Base-by-base conservation (phyloP, 225 moss, liverwort and hornwort species). In the Neckera pumila region DNA sequence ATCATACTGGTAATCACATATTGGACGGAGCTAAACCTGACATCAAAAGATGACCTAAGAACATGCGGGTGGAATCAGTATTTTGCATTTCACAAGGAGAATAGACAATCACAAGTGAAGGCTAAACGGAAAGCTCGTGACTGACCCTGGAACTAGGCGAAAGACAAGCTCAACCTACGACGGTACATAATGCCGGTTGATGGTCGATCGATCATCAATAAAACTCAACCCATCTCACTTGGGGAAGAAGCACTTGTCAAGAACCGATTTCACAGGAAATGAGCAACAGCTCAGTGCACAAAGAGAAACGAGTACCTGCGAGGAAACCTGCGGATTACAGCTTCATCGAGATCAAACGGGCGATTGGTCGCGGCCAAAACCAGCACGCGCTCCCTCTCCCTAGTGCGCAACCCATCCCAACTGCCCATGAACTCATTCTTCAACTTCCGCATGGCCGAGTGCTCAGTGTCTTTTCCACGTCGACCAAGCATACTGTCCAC, bases 401-500 rank as follows among this genome's bases (percentile, higher is more conserved):
- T 84, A 5, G 96, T 98, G 47, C 98, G 95, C 85, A 98, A 90
- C 30, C 98, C 98, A 91, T 98, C 98, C 98, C 98, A 98, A 92
- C 98, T 98, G 72, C 92, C 98, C 98, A 98, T 98, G 73, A 98
- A 98, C 92, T 98, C 98, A 31, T 96, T 98, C 84, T 98, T 98
- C 79, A 98, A 91, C 90, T 98, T 98, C 6, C 96, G 96, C 98
- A 98, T 98, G 49, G 98, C 98, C 64, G 96, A 98, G 90, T 98
- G 98, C 89, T 98, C 98, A 34, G 96, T 94, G 80, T 98, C 98
- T 90, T 98, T 98, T 30, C 98, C 98, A 88, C 98, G 94, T 31
- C 96, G 96, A 84, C 98, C 98, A 76, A 98, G 92, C 98, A 98
- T 98, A 86, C 96, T 96, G 84, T 98, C 98, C 93, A 98, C 98